Conservation (phyloP, 1,139 yeast species). For the Debaryomyces psychrophilus region DNA sequence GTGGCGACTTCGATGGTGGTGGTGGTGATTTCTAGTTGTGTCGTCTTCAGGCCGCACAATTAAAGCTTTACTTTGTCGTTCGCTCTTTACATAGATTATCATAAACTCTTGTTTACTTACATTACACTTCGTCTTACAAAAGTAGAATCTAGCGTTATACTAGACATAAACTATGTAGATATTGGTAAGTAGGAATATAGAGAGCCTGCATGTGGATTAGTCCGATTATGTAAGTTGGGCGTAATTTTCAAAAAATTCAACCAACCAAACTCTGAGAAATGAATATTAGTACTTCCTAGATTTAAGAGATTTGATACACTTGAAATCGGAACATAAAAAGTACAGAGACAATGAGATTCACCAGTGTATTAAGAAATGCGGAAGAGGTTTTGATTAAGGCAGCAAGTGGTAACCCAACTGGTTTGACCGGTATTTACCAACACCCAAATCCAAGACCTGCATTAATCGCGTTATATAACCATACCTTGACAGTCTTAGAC, state of each 20-base stretch:
- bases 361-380: conserved; percentile 51
- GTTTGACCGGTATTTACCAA: conserved; percentile 74
- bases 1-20: conserved; percentile 31
- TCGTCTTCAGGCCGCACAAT: not conserved
- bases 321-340: conserved; percentile 1
- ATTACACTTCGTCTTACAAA: not conserved
- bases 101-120: not conserved
- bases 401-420: conserved; percentile 75
- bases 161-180: not conserved
- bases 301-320: not conserved
- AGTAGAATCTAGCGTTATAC: not conserved
- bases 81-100: not conserved
- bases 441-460: conserved; percentile 90
- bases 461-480: conserved; percentile 66
- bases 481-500: conserved; percentile 63
- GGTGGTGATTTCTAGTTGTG: conserved; percentile 26
- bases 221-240: conserved; percentile 21
- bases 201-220: conserved; percentile 11
- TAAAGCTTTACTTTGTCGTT: not conserved
- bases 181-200: not conserved
- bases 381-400: conserved; percentile 66
- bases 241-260: conserved; percentile 14
- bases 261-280: conserved; percentile 31
- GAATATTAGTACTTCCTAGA: not conserved
- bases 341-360: conserved; percentile 38